Conservation (phyloP, 1,284 basidiomycete species). For the Tylopilus sp. region DNA sequence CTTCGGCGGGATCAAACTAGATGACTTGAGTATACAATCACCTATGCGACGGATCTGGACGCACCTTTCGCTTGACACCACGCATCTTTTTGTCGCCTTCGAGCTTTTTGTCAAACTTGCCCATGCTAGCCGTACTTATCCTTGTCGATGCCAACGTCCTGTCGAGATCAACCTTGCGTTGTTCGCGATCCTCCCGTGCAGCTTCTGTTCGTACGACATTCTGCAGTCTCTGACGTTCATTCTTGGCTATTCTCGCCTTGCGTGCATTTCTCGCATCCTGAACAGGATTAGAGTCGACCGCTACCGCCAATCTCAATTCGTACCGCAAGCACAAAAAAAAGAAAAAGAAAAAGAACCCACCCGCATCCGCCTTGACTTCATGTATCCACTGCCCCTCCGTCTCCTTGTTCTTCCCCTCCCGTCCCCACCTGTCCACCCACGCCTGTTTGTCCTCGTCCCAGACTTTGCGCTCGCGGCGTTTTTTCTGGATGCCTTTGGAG, state of each 20-base stretch:
- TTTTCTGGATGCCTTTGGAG: slow-evolving; percentile 93
- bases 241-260: slow-evolving; percentile 87
- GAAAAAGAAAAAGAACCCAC: slow-evolving; percentile 72
- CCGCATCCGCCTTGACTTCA: slow-evolving; percentile 88
- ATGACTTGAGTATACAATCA: slow-evolving; percentile 7
- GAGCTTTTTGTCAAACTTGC: slow-evolving; percentile 90
- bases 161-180: slow-evolving; percentile 82
- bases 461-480: slow-evolving; percentile 82
- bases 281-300: slow-evolving; percentile 84
- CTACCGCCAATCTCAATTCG: slow-evolving; percentile 47
- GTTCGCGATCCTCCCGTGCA: slow-evolving; percentile 50
- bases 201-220: slow-evolving; percentile 77
- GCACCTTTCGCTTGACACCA: slow-evolving; percentile 94
- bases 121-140: slow-evolving; percentile 92
- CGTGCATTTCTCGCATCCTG: slow-evolving; percentile 82
- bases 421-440: slow-evolving; percentile 96
- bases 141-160: slow-evolving; percentile 84
- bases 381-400: slow-evolving; percentile 93
- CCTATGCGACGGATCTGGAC: slow-evolving; percentile 27
- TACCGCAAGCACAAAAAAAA: not conserved
- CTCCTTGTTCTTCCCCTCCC: slow-evolving; percentile 91
- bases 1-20: slow-evolving; percentile 87
- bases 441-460: slow-evolving; percentile 97
- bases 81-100: slow-evolving; percentile 92
- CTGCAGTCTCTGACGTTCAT: slow-evolving; percentile 83